phyloP scores from a whole-genome alignment of 495 filamentous ascomycete species.

The Penicillium salamii region DNA sequence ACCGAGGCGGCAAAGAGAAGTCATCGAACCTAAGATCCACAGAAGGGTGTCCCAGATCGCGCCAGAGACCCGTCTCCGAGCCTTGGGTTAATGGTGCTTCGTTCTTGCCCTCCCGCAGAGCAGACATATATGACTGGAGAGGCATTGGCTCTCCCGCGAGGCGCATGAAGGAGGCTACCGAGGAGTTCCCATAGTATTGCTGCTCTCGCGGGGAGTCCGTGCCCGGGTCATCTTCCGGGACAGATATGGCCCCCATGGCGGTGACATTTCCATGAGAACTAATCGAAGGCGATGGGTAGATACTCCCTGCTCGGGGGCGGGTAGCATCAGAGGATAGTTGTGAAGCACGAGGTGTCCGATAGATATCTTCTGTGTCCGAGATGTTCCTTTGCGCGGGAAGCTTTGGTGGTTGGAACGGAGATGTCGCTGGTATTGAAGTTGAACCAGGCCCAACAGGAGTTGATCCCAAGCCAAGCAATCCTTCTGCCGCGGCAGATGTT shows the following conservation, averaged over 20 bases:
- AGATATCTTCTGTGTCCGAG: not conserved
- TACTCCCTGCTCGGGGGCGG: constrained; percentile 1
- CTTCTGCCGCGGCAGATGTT: constrained; percentile 23
- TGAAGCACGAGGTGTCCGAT: not conserved
- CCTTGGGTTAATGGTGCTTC: constrained; percentile 1
- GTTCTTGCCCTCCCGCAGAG: constrained; percentile 8
- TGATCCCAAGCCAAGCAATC: constrained; percentile 19
- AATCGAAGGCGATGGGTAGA: constrained; percentile 15
- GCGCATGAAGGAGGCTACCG: constrained; percentile 43
- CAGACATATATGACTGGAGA: constrained; percentile 15
- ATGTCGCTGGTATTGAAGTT: not conserved
- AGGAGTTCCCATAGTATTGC: constrained; percentile 43
- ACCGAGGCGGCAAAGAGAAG: constrained; percentile 39
- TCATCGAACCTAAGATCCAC: constrained; percentile 24
- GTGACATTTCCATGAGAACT: constrained; percentile 30
- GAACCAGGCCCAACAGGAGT: not conserved
- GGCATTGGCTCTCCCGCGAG: constrained; percentile 28
- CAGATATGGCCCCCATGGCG: constrained; percentile 35
- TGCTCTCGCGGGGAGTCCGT: constrained; percentile 28
- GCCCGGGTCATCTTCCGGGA: constrained; percentile 21
- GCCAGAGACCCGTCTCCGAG: constrained; percentile 19
- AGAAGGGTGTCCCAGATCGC: constrained; percentile 15
- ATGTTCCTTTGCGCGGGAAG: not conserved
- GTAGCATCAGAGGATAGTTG: not conserved
- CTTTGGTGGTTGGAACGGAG: not conserved